Evolutionary conservation across 441 rosid genomes (phyloP).

Genomic region (Euphorbia celastroides): DNA sequence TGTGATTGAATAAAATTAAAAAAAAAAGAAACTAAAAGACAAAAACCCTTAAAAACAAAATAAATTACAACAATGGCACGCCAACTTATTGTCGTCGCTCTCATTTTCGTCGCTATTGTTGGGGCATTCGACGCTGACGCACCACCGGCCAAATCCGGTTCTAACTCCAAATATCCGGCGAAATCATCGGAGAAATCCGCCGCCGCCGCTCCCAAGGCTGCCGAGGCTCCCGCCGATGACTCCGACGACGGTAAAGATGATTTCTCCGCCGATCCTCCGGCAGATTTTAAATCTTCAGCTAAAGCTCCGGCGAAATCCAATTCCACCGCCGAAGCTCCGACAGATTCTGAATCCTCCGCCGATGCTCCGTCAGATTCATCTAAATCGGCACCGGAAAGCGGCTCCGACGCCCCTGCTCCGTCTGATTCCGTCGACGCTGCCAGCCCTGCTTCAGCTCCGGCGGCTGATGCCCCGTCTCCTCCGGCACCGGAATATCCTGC

Average conservation of each 20-base stretch:
- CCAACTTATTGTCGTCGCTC: constrained; percentile 35
- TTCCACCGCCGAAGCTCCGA: neutral
- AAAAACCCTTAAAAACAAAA: neutral
- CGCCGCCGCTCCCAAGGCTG: neutral
- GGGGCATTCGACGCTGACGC: constrained; percentile 39
- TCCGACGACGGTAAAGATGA: neutral
- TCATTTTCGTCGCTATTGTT: constrained; percentile 35
- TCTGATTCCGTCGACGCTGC: neutral
- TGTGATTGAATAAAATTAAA: no score
- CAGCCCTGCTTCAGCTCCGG: neutral
- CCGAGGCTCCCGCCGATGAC: constrained; percentile 4
- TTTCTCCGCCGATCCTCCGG: neutral
- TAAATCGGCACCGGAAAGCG: neutral
- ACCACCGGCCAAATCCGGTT: constrained; percentile 20
- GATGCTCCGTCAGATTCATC: constrained; percentile 5
- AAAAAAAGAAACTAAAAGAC: neutral
- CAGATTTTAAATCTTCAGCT: neutral
- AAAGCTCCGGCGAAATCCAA: neutral
- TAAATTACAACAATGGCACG: constrained; percentile 44
- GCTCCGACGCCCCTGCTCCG: constrained; percentile 10
- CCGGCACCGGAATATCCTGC: constrained; percentile 2
- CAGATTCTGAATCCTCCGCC: neutral
- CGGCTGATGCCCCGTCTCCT: constrained; percentile 3
- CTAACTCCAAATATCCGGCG: constrained; percentile 16
- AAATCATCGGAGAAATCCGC: neutral